phyloP scores from a whole-genome alignment of 768 basidiomycete genomes.

The Lactarius sp. region DNA sequence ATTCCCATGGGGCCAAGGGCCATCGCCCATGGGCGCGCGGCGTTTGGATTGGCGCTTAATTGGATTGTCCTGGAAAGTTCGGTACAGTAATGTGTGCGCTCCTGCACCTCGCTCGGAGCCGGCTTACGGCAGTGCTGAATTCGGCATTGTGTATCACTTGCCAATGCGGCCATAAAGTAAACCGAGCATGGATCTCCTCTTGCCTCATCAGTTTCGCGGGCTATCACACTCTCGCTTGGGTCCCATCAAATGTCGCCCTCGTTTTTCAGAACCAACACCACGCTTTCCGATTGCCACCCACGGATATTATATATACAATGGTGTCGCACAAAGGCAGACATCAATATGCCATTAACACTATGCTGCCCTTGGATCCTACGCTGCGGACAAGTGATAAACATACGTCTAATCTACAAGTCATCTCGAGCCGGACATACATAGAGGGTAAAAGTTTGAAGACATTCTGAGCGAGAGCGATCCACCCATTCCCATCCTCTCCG shows the following conservation, averaged over 20 bases:
- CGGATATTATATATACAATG: not conserved
- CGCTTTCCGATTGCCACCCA: not conserved
- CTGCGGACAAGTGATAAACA: conserved; percentile 8
- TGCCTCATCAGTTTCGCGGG: not conserved
- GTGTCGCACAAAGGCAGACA: not conserved
- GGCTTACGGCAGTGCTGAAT: conserved; percentile 7
- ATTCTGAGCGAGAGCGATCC: not conserved
- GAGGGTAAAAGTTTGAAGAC: not conserved
- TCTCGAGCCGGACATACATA: not conserved
- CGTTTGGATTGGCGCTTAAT: not conserved
- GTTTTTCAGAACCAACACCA: not conserved
- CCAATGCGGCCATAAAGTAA: not conserved
- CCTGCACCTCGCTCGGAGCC: conserved; percentile 4
- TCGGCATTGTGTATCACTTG: not conserved
- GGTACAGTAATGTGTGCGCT: not conserved
- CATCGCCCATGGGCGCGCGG: not conserved
- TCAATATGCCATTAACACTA: not conserved
- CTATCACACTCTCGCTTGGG: not conserved
- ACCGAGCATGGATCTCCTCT: not conserved
- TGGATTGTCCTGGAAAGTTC: conserved; percentile 3
- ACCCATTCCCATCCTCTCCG: not conserved
- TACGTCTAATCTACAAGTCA: conserved; percentile 5
- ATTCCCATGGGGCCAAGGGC: conserved; percentile 11
- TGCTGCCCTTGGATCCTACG: not conserved
- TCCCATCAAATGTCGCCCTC: not conserved